Percentiles rank a stretch among this genome's conserved stretches.
Evolutionary conservation across 1,284 basidiomycete genomes (phyloP).

Genomic region (Exobasidium rhododendri): DNA sequence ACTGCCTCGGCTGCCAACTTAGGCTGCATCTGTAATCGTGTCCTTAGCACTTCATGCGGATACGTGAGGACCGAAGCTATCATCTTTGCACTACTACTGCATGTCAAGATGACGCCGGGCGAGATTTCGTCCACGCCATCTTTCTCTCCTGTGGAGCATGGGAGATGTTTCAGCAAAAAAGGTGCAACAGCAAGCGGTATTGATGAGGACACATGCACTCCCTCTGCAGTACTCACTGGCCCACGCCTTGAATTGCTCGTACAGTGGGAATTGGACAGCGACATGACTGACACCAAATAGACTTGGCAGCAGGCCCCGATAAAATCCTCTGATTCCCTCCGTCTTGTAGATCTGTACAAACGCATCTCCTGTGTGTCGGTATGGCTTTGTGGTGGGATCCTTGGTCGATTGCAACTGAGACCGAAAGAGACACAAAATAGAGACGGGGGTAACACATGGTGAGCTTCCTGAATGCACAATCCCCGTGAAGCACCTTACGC

Average conservation of each 20-base stretch:
- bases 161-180: no score
- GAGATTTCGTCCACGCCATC: constrained; percentile 21
- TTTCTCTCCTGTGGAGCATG: not conserved
- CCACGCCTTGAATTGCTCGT: constrained; percentile 45
- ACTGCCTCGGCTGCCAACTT: not conserved
- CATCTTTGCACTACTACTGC: constrained; percentile 52
- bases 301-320: constrained; percentile 46
- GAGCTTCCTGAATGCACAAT: not conserved
- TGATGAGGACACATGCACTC: no score
- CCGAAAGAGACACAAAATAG: not conserved
- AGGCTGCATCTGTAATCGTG: constrained; percentile 51
- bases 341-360: constrained; percentile 42
- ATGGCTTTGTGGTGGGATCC: constrained; percentile 19
- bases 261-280: constrained; percentile 52
- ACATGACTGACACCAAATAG: constrained; percentile 51
- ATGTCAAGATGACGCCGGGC: constrained; percentile 35
- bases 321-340: constrained; percentile 49
- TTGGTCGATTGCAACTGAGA: constrained; percentile 22
- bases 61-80: constrained; percentile 51
- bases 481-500: not conserved
- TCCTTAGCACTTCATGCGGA: constrained; percentile 52
- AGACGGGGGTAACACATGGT: no score
- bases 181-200: no score
- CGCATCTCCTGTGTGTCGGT: constrained; percentile 48
- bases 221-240: constrained; percentile 9